Evolutionary conservation across 2,329 filamentous ascomycete genomes (phyloP).

Genomic region (Diaporthe nobilis): DNA sequence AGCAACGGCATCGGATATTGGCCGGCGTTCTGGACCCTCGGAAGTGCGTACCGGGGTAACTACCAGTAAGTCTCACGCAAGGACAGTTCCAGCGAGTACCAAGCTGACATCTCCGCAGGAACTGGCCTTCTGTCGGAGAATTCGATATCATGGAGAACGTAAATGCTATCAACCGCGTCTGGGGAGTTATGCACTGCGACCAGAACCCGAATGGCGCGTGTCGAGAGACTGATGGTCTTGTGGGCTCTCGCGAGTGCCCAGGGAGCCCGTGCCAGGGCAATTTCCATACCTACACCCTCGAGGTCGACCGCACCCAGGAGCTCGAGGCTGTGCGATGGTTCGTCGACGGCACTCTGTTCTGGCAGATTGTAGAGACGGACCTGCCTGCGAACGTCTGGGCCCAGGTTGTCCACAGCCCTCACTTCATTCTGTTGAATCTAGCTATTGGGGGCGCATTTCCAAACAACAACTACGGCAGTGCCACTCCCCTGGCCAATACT

Average conservation of each 20-base stretch:
- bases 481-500: conserved; percentile 1
- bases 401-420: conserved; percentile 16
- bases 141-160: conserved; percentile 68
- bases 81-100: background rate
- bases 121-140: conserved; percentile 66
- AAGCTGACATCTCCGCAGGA: background rate
- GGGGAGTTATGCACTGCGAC: conserved; percentile 66
- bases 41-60: conserved; percentile 60
- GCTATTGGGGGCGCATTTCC: conserved; percentile 16
- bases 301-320: conserved; percentile 25
- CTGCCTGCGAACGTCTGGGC: conserved; percentile 16
- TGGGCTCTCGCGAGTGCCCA: conserved; percentile 23
- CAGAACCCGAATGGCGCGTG: conserved; percentile 60
- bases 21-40: conserved; percentile 70
- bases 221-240: conserved; percentile 38
- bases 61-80: conserved; percentile 14
- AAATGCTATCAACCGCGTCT: conserved; percentile 59
- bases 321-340: conserved; percentile 26
- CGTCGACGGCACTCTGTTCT: conserved; percentile 22
- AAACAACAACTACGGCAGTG: conserved; percentile 4
- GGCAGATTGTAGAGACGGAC: conserved; percentile 21
- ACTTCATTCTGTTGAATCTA: conserved; percentile 5
- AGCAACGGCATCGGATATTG: conserved; percentile 59
- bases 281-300: conserved; percentile 29
- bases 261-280: conserved; percentile 23